phyloP scores from a whole-genome alignment of 768 basidiomycete species.

The Lentinula edodes region DNA sequence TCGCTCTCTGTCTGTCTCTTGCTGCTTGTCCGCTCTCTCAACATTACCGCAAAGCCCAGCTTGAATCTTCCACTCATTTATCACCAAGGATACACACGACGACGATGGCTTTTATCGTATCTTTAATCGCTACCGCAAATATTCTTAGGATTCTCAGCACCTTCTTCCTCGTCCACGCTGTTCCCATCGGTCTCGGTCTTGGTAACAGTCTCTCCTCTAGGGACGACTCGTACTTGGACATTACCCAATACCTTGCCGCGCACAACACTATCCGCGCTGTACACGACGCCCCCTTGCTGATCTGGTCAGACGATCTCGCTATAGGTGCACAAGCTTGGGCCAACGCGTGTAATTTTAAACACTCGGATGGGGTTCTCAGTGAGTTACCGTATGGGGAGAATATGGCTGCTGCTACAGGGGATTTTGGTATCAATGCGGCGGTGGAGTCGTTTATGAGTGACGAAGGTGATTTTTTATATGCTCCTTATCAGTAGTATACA shows the following conservation, averaged over 20 bases:
- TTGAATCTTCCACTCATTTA: slow-evolving; percentile 28
- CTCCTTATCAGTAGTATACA: too few relatives aligned
- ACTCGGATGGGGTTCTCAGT: slow-evolving; percentile 40
- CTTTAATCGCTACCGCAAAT: slow-evolving; percentile 15
- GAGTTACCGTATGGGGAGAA: slow-evolving; percentile 46
- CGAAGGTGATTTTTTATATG: slow-evolving; percentile 28
- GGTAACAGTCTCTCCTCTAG: slow-evolving; percentile 9
- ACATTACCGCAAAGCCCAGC: slow-evolving; percentile 19
- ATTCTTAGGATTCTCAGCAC: neutral
- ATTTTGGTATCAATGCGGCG: slow-evolving; percentile 35
- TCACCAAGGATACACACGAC: neutral
- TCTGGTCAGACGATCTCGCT: slow-evolving; percentile 46
- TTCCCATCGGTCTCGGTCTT: slow-evolving; percentile 8
- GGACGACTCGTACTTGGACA: slow-evolving; percentile 20
- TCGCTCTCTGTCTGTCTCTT: neutral
- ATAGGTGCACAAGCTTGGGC: slow-evolving; percentile 46
- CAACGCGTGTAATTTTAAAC: slow-evolving; percentile 39
- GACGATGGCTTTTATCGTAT: slow-evolving; percentile 22
- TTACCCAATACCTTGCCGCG: slow-evolving; percentile 30
- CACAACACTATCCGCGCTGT: slow-evolving; percentile 44
- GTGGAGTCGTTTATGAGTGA: slow-evolving; percentile 46
- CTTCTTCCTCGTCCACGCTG: slow-evolving; percentile 8
- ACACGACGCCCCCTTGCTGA: slow-evolving; percentile 37
- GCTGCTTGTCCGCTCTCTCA: neutral
- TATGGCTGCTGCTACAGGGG: slow-evolving; percentile 47